These are phyloP conservation scores for Cyathus striatus DNA, from an alignment of 768 basidiomycete genomes.

Conservation along the genomic window DNA sequence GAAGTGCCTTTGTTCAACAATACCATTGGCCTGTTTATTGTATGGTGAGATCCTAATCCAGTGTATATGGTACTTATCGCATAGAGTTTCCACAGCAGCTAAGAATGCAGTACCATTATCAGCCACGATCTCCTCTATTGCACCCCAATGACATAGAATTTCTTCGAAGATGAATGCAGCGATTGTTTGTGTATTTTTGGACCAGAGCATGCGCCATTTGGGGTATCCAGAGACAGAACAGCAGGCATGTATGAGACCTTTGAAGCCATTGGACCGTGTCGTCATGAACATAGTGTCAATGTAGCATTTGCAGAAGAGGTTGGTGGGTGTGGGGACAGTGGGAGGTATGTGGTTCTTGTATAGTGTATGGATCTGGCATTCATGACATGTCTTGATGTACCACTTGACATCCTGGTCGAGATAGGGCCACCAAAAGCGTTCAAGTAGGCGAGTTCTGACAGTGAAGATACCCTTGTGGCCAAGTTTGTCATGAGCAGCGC, in stretches of 20 bases:
- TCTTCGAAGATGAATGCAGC: constrained; percentile 20
- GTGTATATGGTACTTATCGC: constrained; percentile 21
- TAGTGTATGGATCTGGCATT: constrained; percentile 20
- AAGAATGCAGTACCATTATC: constrained; percentile 29
- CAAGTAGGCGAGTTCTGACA: constrained; percentile 9
- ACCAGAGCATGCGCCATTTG: constrained; percentile 13
- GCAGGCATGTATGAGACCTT: constrained; percentile 17
- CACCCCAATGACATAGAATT: constrained; percentile 32
- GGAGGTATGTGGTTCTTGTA: constrained; percentile 20
- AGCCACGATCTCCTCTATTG: constrained; percentile 22
- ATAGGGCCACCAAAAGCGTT: constrained; percentile 18
- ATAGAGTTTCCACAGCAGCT: constrained; percentile 11
- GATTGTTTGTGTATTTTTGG: constrained; percentile 13
- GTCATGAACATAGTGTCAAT: constrained; percentile 23
- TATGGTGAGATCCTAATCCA: constrained; percentile 36
- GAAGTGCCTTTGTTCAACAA: constrained; percentile 26
- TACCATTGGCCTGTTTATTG: constrained; percentile 36
- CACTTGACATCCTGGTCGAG: constrained; percentile 20
- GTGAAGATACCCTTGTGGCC: constrained; percentile 23
- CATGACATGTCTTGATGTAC: constrained; percentile 25
- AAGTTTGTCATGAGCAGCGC: constrained; percentile 17
- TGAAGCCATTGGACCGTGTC: constrained; percentile 10
- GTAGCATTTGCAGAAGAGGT: constrained; percentile 19
- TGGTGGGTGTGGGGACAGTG: constrained; percentile 13
- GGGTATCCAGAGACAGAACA: constrained; percentile 16